Conservation (phyloP, 495 filamentous ascomycete species). For the Aspergillus cavernicola region DNA sequence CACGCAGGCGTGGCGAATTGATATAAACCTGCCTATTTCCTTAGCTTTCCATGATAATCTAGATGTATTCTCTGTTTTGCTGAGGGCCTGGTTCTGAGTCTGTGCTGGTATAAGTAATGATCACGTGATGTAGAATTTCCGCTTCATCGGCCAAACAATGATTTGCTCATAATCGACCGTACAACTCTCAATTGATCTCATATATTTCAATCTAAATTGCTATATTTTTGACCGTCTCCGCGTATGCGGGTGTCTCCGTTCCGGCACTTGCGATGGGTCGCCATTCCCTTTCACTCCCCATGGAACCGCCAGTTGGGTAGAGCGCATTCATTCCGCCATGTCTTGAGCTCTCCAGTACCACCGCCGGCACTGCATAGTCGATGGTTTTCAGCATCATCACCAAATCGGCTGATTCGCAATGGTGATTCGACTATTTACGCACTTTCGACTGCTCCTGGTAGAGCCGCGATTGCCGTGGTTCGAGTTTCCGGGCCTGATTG, state of each 20-base stretch:
- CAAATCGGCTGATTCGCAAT: conserved; percentile 23
- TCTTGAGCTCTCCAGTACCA: neutral
- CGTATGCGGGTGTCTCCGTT: conserved; percentile 33
- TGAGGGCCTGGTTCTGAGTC: neutral
- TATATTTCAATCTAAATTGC: neutral
- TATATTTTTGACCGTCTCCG: conserved; percentile 7
- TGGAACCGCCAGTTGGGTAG: conserved; percentile 15
- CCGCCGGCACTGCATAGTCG: conserved; percentile 11
- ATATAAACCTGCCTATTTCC: neutral
- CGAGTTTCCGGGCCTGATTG: conserved; percentile 80
- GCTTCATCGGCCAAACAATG: no score
- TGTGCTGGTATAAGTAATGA: neutral
- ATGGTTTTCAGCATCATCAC: conserved; percentile 24
- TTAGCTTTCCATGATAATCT: neutral
- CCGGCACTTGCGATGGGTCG: conserved; percentile 26
- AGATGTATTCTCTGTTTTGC: conserved; percentile 7
- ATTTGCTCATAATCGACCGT: no score
- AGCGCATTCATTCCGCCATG: conserved; percentile 13
- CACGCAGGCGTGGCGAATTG: conserved; percentile 29
- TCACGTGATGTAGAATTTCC: conserved; percentile 5
- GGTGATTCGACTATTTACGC: conserved; percentile 77
- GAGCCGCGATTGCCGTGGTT: conserved; percentile 88
- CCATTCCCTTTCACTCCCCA: conserved; percentile 23
- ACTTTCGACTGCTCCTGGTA: conserved; percentile 80
- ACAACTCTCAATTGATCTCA: neutral